Conservation (phyloP, 495 filamentous ascomycete species). For the Lepraria neglecta region DNA sequence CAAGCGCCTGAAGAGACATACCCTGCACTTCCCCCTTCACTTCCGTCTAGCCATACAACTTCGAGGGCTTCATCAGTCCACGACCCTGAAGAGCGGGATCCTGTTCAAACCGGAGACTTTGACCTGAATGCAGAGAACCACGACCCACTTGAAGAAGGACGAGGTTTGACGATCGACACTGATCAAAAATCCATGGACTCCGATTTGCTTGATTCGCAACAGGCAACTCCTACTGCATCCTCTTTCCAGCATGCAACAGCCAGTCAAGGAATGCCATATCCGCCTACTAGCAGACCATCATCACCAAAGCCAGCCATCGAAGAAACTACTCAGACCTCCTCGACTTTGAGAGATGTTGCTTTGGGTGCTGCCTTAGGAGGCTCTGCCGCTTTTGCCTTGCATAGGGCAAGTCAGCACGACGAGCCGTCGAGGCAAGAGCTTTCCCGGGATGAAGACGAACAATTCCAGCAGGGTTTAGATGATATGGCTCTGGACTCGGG, state of each 20-base stretch:
- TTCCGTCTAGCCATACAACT: constrained; percentile 46
- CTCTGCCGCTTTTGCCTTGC: constrained; percentile 8
- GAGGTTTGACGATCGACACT: background rate
- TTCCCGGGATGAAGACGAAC: background rate
- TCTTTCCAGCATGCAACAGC: constrained; percentile 16
- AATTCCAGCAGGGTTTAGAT: constrained; percentile 4
- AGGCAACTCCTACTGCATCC: constrained; percentile 37
- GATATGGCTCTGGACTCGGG: constrained; percentile 1
- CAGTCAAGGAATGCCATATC: background rate
- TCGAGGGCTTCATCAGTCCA: constrained; percentile 43
- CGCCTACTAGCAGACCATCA: background rate
- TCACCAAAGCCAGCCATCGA: background rate
- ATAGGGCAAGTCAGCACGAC: background rate
- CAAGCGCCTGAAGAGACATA: constrained; percentile 35
- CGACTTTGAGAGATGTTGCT: constrained; percentile 2
- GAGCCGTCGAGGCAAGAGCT: background rate
- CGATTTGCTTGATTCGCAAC: constrained; percentile 36
- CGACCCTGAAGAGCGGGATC: constrained; percentile 27
- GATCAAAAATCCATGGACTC: background rate
- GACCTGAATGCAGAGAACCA: background rate
- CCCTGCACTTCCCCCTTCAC: constrained; percentile 46
- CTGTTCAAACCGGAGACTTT: background rate
- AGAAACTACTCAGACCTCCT: background rate
- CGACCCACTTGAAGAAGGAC: background rate
- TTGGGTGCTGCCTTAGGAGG: constrained; percentile 13